phyloP scores from a whole-genome alignment of 2,329 filamentous ascomycete genomes.

The Didymella exigua region DNA sequence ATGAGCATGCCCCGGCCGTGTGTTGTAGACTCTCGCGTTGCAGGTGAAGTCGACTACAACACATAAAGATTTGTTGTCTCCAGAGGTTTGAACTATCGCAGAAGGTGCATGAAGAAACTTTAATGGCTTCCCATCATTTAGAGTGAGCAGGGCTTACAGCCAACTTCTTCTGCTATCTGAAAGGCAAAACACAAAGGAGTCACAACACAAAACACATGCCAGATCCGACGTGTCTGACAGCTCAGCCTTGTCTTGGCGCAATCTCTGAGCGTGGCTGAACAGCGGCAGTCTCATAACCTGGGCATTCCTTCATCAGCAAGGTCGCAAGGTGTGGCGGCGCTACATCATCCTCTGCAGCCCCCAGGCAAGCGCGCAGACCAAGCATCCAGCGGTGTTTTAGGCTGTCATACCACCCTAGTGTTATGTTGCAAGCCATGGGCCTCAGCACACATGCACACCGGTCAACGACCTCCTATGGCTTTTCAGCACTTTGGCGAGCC shows the following conservation, averaged over 20 bases:
- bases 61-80: not conserved
- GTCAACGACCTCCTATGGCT: slow-evolving; percentile 7
- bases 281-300: slow-evolving; percentile 1
- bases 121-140: not conserved
- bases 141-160: not conserved
- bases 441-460: slow-evolving; percentile 7
- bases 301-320: slow-evolving; percentile 9
- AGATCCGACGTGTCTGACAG: slow-evolving; percentile 10
- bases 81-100: not conserved
- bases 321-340: slow-evolving; percentile 2
- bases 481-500: slow-evolving; percentile 23
- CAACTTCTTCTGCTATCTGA: not conserved
- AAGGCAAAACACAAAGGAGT: not conserved
- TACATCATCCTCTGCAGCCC: not conserved
- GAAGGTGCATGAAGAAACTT: not conserved
- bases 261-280: not conserved
- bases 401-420: not conserved
- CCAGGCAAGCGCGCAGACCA: not conserved
- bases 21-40: not conserved
- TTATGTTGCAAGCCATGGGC: slow-evolving; percentile 1
- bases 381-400: not conserved
- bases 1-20: not conserved
- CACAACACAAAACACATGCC: slow-evolving; percentile 8
- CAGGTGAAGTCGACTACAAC: not conserved
- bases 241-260: slow-evolving; percentile 22